phyloP scores from a whole-genome alignment of 2,329 filamentous ascomycete genomes.

The Colletotrichum filicis region DNA sequence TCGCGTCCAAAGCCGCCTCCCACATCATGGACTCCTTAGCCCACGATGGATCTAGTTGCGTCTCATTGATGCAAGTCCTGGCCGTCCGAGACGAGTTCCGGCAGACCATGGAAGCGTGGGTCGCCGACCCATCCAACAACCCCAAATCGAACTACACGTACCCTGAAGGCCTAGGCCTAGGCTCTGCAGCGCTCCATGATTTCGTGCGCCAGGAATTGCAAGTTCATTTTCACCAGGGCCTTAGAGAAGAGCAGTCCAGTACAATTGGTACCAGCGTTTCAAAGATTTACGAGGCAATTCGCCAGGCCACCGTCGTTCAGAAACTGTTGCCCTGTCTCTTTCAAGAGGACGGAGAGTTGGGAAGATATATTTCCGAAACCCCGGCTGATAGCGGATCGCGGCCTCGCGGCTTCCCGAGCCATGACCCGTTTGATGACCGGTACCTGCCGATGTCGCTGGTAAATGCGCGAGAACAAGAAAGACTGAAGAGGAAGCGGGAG shows the following conservation, averaged over 20 bases:
- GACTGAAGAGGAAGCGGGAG: neutral
- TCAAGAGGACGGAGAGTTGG: neutral
- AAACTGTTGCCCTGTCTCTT: conserved; percentile 10
- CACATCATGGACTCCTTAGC: conserved; percentile 12
- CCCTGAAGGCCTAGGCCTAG: conserved; percentile 41
- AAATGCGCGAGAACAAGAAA: neutral
- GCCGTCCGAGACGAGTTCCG: neutral
- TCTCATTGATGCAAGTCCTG: neutral
- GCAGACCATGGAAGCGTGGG: conserved; percentile 25
- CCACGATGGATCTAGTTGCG: neutral
- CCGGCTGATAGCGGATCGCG: neutral
- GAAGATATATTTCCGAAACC: neutral
- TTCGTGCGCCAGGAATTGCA: conserved; percentile 43
- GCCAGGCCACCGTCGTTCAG: conserved; percentile 13
- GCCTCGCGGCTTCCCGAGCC: neutral
- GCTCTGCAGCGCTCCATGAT: conserved; percentile 43
- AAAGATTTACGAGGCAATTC: conserved; percentile 43
- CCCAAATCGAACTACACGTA: neutral
- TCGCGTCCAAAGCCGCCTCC: conserved; percentile 17
- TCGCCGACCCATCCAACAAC: conserved; percentile 12
- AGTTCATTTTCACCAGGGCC: conserved; percentile 44
- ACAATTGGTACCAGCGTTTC: conserved; percentile 47
- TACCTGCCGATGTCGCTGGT: neutral
- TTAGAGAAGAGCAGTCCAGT: conserved; percentile 43
- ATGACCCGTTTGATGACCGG: too few species aligned